Conservation (phyloP, 2,329 filamentous ascomycete species). For the Calonectria crousiana region DNA sequence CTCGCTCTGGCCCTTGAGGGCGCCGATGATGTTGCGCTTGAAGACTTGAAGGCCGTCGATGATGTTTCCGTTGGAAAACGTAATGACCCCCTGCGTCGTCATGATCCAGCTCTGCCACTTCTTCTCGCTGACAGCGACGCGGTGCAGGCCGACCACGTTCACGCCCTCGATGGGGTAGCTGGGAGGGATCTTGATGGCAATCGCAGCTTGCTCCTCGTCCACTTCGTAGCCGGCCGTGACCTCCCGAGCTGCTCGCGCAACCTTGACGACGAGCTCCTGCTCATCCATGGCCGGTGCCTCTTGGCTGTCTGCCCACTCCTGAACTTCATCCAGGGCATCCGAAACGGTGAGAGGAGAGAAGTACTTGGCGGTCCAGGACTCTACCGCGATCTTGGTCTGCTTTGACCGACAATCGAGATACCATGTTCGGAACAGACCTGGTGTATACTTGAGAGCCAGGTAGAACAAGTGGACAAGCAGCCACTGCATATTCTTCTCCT, state of each 20-base stretch:
- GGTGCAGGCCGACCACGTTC: constrained; percentile 79
- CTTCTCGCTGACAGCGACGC: constrained; percentile 88
- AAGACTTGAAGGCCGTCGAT: constrained; percentile 90
- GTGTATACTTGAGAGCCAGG: constrained; percentile 80
- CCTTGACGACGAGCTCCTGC: constrained; percentile 73
- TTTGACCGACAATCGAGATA: constrained; percentile 84
- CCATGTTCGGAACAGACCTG: constrained; percentile 85
- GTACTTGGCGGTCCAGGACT: constrained; percentile 86
- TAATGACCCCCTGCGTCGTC: constrained; percentile 91
- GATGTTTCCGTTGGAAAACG: constrained; percentile 89
- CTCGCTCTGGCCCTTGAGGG: constrained; percentile 92
- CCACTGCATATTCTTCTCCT: constrained; percentile 83
- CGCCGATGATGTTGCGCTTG: constrained; percentile 86
- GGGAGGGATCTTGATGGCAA: constrained; percentile 83
- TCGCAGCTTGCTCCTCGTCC: constrained; percentile 86
- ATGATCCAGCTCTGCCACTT: constrained; percentile 95
- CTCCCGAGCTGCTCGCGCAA: constrained; percentile 78
- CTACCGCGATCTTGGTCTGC: constrained; percentile 83
- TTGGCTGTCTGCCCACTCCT: constrained; percentile 72
- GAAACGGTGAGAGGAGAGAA: constrained; percentile 80
- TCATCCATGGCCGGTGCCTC: constrained; percentile 63
- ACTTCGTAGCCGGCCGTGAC: constrained; percentile 87
- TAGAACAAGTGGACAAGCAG: constrained; percentile 90
- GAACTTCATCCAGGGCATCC: constrained; percentile 75
- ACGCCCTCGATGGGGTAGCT: constrained; percentile 88